Evolutionary conservation across 768 basidiomycete genomes (phyloP).

Genomic region (Candolleomyces aberdarensis): DNA sequence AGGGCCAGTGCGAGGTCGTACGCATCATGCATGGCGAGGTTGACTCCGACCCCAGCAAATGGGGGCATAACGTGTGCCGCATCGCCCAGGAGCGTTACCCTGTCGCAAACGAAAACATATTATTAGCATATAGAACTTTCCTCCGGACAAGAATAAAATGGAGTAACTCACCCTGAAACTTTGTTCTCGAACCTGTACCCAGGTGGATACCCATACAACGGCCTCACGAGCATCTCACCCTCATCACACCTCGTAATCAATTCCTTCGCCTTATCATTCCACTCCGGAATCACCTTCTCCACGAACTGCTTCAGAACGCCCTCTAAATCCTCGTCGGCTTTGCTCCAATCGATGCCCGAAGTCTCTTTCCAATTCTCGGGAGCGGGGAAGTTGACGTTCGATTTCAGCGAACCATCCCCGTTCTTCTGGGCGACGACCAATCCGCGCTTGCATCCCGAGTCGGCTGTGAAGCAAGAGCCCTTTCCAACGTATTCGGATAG

Average conservation of each 20-base stretch:
- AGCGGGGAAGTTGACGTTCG: slow-evolving; percentile 7
- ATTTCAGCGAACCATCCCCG: slow-evolving; percentile 10
- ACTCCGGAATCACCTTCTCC: not conserved
- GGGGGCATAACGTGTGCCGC: slow-evolving; percentile 25
- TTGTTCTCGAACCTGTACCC: not conserved
- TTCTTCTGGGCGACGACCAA: slow-evolving; percentile 24
- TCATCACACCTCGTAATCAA: not conserved
- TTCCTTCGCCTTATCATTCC: not conserved
- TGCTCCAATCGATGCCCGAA: not conserved
- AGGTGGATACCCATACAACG: slow-evolving; percentile 2
- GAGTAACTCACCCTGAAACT: not conserved
- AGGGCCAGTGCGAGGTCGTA: slow-evolving; percentile 15
- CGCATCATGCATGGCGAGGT: slow-evolving; percentile 19
- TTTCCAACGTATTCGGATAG: slow-evolving; percentile 21
- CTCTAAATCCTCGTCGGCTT: not conserved
- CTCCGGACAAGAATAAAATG: not conserved
- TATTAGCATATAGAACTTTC: too few species aligned
- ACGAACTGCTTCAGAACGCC: not conserved
- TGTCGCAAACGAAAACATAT: not conserved
- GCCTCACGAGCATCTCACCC: not conserved
- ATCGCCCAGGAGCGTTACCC: slow-evolving; percentile 21
- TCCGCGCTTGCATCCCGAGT: too few species aligned
- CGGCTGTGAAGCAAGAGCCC: slow-evolving; percentile 21
- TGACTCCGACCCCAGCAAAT: slow-evolving; percentile 22
- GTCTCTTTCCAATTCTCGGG: slow-evolving; percentile 10